Evolutionary conservation across 768 basidiomycete genomes (phyloP), one percentile per base, ranked within the genome.

Genomic region (Pleurotus salmoneostramineus): DNA sequence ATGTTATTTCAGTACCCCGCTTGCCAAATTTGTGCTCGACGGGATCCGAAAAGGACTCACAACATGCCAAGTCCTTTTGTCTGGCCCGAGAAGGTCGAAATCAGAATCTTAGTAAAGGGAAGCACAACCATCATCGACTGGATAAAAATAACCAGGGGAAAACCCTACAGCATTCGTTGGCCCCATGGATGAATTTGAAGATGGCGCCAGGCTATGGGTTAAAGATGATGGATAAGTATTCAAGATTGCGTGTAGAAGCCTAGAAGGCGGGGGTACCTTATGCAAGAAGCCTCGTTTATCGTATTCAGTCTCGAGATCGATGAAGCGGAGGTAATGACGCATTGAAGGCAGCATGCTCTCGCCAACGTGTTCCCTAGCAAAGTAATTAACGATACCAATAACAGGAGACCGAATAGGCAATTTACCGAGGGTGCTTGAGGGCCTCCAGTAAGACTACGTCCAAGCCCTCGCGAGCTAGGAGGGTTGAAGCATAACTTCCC

Each of bases 51-150:
- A 27, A 27, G 21, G 27, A 76, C 82, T 57, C 57, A 82, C 83
- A 58, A 88, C 83, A 63, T 88, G 87, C 84, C 84, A 87, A 0
- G 85, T 71, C 49, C 67, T 69, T 57, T 84, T 83, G 0, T 68
- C 62, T 5, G 74, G 74, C 55, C 81, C 80, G 3, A 78, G 65
- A 8, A 77, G 74, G 59, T 83, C 69, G 62, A 87, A 87, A 63
- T 87, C 81, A 3, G 84, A 42, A 55, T 55, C 52, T 55, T 42
- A 12, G 32, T 5, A 80, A 64, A 84, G 83, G 85, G 56, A n/a
- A 15, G 8, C 44, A 44, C 27, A 10, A 34, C 54, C n/a, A 8
- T 7, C 49, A 50, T 32, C 32, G 1, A 44, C 36, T 5, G 8
- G 15, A 35, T 36, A 45, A 40, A 14, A 52, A 55, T 17, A 2